phyloP scores from a whole-genome alignment of 441 rosid species.

The Pelargonium myrrhifolium region DNA sequence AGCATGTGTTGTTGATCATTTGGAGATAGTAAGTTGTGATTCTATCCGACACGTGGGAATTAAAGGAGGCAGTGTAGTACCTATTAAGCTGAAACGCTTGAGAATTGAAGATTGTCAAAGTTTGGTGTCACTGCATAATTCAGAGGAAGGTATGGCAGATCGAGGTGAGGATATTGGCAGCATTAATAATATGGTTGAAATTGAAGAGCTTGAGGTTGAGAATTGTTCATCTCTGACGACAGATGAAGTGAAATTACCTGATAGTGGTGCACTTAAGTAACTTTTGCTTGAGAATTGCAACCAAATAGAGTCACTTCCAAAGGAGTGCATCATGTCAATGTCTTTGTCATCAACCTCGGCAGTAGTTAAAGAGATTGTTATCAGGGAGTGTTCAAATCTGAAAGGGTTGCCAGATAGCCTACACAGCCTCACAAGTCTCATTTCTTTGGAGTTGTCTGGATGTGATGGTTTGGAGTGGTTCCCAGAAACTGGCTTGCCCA shows the following conservation, averaged over 20 bases:
- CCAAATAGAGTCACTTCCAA: slow-evolving; percentile 18
- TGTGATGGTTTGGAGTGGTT: background rate
- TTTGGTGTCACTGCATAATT: background rate
- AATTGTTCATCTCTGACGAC: background rate
- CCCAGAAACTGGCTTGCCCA: background rate
- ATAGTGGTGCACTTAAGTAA: background rate
- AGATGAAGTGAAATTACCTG: background rate
- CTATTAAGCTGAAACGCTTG: background rate
- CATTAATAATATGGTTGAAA: background rate
- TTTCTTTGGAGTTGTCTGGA: background rate
- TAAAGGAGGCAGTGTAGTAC: background rate
- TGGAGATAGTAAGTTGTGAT: background rate
- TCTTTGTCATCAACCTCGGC: background rate
- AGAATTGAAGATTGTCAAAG: background rate
- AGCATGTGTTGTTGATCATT: background rate
- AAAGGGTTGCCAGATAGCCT: background rate
- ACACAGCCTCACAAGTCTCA: background rate
- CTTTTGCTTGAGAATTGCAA: slow-evolving; percentile 9
- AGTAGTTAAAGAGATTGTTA: background rate
- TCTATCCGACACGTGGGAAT: background rate
- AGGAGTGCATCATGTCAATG: background rate
- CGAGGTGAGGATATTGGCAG: too few species aligned
- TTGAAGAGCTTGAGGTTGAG: background rate
- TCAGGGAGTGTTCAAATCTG: background rate
- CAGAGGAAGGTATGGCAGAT: background rate